Evolutionary conservation across 2,329 filamentous ascomycete species (phyloP).

Genomic region (Boeremia lycopersici): DNA sequence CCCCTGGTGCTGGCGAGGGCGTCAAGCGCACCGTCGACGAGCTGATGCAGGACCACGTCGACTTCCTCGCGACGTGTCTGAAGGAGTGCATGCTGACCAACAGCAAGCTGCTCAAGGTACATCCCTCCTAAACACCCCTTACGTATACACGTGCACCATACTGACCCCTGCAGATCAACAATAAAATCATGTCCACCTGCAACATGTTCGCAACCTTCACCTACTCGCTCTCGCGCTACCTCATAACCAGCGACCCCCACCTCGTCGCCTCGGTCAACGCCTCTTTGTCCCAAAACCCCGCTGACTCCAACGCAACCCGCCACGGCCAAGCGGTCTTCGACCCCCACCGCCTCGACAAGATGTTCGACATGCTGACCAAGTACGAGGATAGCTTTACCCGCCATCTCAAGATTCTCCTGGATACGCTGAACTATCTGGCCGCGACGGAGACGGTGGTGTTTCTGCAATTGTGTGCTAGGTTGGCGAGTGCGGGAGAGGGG

Average conservation of each 20-base stretch:
- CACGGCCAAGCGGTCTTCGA: slow-evolving; percentile 56
- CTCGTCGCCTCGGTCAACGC: slow-evolving; percentile 64
- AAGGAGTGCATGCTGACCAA: slow-evolving; percentile 99
- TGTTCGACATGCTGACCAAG: slow-evolving; percentile 85
- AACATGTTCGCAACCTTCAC: slow-evolving; percentile 93
- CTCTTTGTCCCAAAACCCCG: slow-evolving; percentile 7
- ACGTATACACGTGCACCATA: too few species aligned
- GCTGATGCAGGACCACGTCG: slow-evolving; percentile 98
- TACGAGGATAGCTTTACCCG: slow-evolving; percentile 93
- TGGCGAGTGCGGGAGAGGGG: slow-evolving; percentile 82
- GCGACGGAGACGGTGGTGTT: slow-evolving; percentile 96
- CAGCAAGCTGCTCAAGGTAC: slow-evolving; percentile 86
- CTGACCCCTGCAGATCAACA: slow-evolving; percentile 98
- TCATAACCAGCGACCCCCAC: slow-evolving; percentile 83
- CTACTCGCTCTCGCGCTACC: slow-evolving; percentile 80
- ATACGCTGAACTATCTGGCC: slow-evolving; percentile 95
- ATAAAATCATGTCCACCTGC: slow-evolving; percentile 95
- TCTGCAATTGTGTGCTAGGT: slow-evolving; percentile 80
- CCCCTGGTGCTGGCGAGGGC: slow-evolving; percentile 46
- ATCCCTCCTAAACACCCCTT: neutral
- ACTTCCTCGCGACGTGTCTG: slow-evolving; percentile 95
- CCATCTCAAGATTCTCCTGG: slow-evolving; percentile 90
- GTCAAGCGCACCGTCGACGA: slow-evolving; percentile 88
- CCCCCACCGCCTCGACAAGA: slow-evolving; percentile 69
- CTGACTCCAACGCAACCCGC: slow-evolving; percentile 11